phyloP scores from a whole-genome alignment of 2,329 filamentous ascomycete genomes.

The Claviceps monticola region DNA sequence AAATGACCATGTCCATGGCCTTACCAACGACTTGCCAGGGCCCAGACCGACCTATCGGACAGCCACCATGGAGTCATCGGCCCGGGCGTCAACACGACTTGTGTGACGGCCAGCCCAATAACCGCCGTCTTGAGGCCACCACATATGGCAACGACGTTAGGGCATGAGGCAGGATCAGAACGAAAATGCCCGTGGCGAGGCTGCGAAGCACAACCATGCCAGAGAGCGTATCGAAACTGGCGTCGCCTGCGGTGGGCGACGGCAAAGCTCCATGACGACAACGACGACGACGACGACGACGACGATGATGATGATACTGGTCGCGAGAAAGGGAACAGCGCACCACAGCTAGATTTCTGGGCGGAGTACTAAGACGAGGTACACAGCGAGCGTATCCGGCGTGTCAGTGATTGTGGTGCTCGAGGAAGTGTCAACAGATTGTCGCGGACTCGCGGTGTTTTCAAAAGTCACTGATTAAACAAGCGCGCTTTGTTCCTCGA shows the following conservation, averaged over 20 bases:
- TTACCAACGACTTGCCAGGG: constrained; percentile 19
- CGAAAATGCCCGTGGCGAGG: constrained; percentile 28
- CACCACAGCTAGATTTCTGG: neutral
- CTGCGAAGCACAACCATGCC: constrained; percentile 27
- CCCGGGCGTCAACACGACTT: constrained; percentile 23
- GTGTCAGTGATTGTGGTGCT: neutral
- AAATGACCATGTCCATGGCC: constrained; percentile 23
- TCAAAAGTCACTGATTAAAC: neutral
- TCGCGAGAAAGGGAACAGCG: neutral
- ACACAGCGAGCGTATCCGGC: neutral
- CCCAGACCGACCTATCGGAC: constrained; percentile 26
- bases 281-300: neutral
- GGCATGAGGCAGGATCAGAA: constrained; percentile 28
- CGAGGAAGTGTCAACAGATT: neutral
- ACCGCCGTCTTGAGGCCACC: constrained; percentile 23
- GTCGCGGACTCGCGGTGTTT: neutral
- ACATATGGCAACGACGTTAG: constrained; percentile 11
- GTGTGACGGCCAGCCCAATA: constrained; percentile 28
- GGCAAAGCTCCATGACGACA: constrained; percentile 25
- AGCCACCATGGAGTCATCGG: constrained; percentile 26
- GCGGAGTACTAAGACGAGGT: neutral
- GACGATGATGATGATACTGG: neutral
- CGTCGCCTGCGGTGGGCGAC: constrained; percentile 25
- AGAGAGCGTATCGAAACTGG: constrained; percentile 32
- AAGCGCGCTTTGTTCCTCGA: no score